Base-by-base conservation (phyloP, 192 early-diverging fungal genomes). In the Nowakowskiella sp. region DNA sequence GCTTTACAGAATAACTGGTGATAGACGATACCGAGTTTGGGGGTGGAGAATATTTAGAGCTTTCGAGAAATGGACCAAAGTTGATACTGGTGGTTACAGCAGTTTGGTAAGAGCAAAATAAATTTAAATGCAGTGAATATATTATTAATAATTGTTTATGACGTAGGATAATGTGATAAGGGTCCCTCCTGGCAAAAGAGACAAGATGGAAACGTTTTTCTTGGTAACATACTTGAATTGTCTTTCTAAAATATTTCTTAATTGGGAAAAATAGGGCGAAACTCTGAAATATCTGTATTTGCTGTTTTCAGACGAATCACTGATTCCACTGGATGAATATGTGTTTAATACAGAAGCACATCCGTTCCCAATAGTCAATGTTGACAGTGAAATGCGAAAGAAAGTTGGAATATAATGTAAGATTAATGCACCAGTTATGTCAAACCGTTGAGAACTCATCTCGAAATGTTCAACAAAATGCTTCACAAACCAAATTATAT, bases 281-380 rank as follows among this genome's bases (percentile, higher is more conserved):
- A 92, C 92, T 10, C 74, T 96, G 55, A 96, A 96, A 66, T 96
- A 96, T 55, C 70, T 93, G 30, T 96, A 90, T 50, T 58, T 96
- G 58, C 70, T 96, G 39, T 92, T 96, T 69, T 73, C 80, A 27
- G 80, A 81, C 0, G 68, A 67, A 3, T 55, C 80, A 21, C 66
- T 77, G 42, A 45, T 81, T 8, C 84, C 89, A 13, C 67, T 96
- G 9, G 87, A 90, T 54, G 73, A 86, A 45, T 93, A 87, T 62
- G 86, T 93, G 8, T 89, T 92, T 57, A 96, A 96, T 70, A 96
- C 93, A 4, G 93, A 96, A 60, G 90, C 90, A 0, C 93, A 96
- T 73, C 89, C 93, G 28, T 71, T 88, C 25, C 88, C 84, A 10
- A 74, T 86, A 4, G 68, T 87, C 51, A 48, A 24, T 63, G 28